Evolutionary conservation across 1,139 yeast genomes (phyloP), one percentile per base, ranked within the genome.

Genomic region (Suhomyces anneliseae): DNA sequence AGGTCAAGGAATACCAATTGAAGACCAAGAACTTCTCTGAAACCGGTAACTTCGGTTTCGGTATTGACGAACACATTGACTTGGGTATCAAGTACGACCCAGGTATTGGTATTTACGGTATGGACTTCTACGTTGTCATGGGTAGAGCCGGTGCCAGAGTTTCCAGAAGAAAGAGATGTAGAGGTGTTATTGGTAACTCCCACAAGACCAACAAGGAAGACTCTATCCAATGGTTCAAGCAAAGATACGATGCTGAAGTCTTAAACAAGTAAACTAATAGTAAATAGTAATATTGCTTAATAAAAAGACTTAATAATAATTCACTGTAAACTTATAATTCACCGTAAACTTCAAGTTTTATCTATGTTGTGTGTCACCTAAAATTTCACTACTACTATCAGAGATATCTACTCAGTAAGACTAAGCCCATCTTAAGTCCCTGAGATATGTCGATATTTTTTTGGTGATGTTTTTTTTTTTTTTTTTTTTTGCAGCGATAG

Each of bases 71-170:
- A 85, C 99, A 93, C 87, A 93, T 93, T 71, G 99, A 93, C 79
- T 87, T 93, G 78, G 99, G 99, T 85, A 93, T 93, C 88, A 95
- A 95, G 85, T 93, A 93, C 83, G 99, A 95, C 79, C 99, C 99
- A 78, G 84, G 89, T 74, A 95, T 93, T 72, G 99, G 99, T 78
- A 93, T 93, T 77, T 95, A 93, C 93, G 99, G 99, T 85, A 93
- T 93, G 99, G 99, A 93, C 81, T 93, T 93, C 87, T 95, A 90
- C 93, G 93, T 93, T 73, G 97, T 92, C 73, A 82, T 93, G 83
- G 97, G 97, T 76, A 92, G 99, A 83, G 95, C 97, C 72, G 99
- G 99, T 82, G 87, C 84, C 83, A 90, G 99, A 83, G 88, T 93
- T 64, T 84, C 98, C 72, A 93, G 97, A 85, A 93, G 99, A 87